These are phyloP conservation scores for Chaetomium sp. DNA, from an alignment of 2,329 filamentous ascomycete species.

Conservation along the genomic window DNA sequence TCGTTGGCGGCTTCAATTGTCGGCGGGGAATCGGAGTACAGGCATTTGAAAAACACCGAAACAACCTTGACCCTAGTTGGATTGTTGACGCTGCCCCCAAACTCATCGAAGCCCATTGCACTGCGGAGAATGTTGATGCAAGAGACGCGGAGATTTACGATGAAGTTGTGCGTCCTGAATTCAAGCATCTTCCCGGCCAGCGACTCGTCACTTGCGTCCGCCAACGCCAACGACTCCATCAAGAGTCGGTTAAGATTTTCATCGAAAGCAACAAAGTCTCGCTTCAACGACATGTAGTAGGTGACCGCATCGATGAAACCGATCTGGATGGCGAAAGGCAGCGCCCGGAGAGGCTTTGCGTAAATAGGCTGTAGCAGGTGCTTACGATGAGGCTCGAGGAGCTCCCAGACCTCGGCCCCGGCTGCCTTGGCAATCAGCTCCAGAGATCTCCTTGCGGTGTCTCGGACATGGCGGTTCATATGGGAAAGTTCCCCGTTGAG, in stretches of 20 bases:
- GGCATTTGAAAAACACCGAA: conserved; percentile 94
- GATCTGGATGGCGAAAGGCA: conserved; percentile 94
- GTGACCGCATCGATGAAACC: conserved; percentile 98
- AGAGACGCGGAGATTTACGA: conserved; percentile 86
- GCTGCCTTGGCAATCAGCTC: conserved; percentile 79
- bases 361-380: conserved; percentile 89
- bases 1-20: conserved; percentile 94
- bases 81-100: conserved; percentile 73
- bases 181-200: conserved; percentile 91
- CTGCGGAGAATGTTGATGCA: conserved; percentile 92
- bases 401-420: conserved; percentile 78
- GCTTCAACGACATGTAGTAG: conserved; percentile 87
- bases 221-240: conserved; percentile 89
- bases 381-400: conserved; percentile 88
- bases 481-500: conserved; percentile 89
- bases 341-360: conserved; percentile 86
- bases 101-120: conserved; percentile 91
- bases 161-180: conserved; percentile 92
- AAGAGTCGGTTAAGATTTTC: conserved; percentile 87
- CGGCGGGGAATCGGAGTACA: conserved; percentile 89
- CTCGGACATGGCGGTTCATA: conserved; percentile 92
- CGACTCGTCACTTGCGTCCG: conserved; percentile 91
- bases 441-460: conserved; percentile 80
- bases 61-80: conserved; percentile 73
- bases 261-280: conserved; percentile 87